phyloP scores from a whole-genome alignment of 148 eudicot genomes.

The Beta vulgaris region DNA sequence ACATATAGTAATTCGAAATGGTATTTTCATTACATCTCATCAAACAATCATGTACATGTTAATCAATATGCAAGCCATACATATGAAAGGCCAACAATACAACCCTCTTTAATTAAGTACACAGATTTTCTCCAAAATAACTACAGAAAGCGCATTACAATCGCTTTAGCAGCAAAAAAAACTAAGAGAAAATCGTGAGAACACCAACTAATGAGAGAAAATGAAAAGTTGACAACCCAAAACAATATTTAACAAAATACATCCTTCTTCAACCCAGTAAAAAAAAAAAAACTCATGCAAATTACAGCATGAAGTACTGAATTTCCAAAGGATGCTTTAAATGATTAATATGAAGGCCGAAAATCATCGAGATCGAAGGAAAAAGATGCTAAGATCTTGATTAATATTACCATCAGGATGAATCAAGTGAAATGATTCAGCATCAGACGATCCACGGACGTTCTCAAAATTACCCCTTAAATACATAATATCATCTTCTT shows the following conservation, averaged over 20 bases:
- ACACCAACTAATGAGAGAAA: conserved; percentile 8
- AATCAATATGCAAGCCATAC: conserved; percentile 1
- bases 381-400: conserved; percentile 69
- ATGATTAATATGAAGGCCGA: background rate
- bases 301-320: background rate
- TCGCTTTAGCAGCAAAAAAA: conserved; percentile 28
- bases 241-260: background rate
- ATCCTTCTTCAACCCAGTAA: background rate
- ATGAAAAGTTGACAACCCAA: background rate
- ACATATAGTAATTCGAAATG: too few relatives aligned
- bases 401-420: conserved; percentile 56
- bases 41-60: conserved; percentile 6
- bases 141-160: conserved; percentile 11
- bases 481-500: conserved; percentile 52
- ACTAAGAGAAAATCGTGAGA: background rate
- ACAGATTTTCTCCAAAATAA: conserved; percentile 21
- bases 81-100: conserved; percentile 12
- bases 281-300: background rate
- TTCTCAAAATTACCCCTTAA: conserved; percentile 50
- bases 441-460: conserved; percentile 40
- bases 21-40: too few relatives aligned
- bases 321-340: background rate
- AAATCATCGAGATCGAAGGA: conserved; percentile 41
- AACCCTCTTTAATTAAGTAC: background rate
- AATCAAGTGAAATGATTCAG: conserved; percentile 53